Base-by-base conservation (phyloP, 2,329 filamentous ascomycete genomes). In the Graphilbum ipis-grandicollis region DNA sequence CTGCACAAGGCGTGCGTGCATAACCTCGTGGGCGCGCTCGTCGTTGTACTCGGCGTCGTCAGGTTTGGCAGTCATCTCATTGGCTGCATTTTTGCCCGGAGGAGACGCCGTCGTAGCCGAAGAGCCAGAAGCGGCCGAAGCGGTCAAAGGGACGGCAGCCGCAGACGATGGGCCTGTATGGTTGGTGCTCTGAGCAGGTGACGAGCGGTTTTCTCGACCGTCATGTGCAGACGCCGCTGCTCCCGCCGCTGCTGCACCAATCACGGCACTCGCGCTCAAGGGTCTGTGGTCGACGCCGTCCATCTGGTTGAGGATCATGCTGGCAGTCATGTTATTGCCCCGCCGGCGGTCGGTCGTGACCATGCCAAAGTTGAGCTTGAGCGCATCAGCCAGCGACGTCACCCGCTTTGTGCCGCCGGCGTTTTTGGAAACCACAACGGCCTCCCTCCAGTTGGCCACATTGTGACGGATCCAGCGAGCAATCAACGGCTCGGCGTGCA, bases 281-380 rank as follows among this genome's bases (percentile, higher is more conserved):
- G 56, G 52, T 30, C 63, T 58, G 33, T 61, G 61, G 35, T 72
- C 64, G 9, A 68, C 60, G 2, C 66, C 68, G 51, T 81, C 76
- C 14, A 79, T 65, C 45, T 77, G 73, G 38, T 61, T 66, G 58
- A 81, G 71, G 45, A 93, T 78, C 57, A 82, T 77, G 54, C 84
- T 93, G 41, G 78, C 77, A 34, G 73, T 71, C 74, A 86, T 78
- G 50, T 68, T 77, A 45, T 58, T 53, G 28, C 66, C 63, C 37
- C 79, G 66, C 50, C 73, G 75, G 47, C 74, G 68, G 48, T 92
- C 84, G 7, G 84, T 92, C 3, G 83, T 92, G 38, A 98, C 85
- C 52, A 98, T 85, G 46, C 90, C 90, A 48, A 98, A 98, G 63
- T 92, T 96, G 48, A 98, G 71, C 66, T 96, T 96, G 48, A 98